Base-by-base conservation (phyloP, 169 alveolate species). In the Plasmodium cynomolgi region DNA sequence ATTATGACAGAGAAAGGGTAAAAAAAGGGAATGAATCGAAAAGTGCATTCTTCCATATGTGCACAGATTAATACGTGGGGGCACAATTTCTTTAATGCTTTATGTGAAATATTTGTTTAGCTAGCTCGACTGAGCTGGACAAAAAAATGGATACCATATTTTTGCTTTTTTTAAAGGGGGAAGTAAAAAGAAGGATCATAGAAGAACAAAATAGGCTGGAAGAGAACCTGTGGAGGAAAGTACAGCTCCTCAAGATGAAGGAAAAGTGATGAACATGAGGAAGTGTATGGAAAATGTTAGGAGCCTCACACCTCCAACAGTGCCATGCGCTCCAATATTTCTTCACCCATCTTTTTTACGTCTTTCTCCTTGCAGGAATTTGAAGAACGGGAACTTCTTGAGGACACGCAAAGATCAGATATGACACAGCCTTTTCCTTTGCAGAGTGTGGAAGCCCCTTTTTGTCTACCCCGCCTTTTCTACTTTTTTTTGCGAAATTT, bases 201-300 rank as follows among this genome's bases (percentile, higher is more conserved):
- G 50, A 39, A 8, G 94, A 90, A 34, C 91, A 90, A 47, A 90
- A 90, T 9, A 90, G 94, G 56, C n/a, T 80, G 54, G 94, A 90
- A 68, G 91, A 80, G 20, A 62, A 44, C 50, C 20, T 90, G 31
- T 90, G 94, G 94, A 29, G 83, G 34, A 90, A 90, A 81, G 20
- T 90, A 62, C 91, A 90, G n/a, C 20, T 41, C n/a, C 44, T 90
- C 73, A 90, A 90, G 83, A 15, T 68, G 75, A 90, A 90, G 73
- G 84, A 90, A 56, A 81, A 29, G 94, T 90, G 15, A 80, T 20
- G 29, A 77, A 37, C 31, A 90, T 56, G 54, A 34, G 13, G 73
- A 80, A 68, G 50, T 31, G 9, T 23, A 81, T 9, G 3, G 26
- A 17, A 74, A 39, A 44, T 7, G 58, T 13, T 75, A 31, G 74